These are phyloP conservation scores for Lachnellula subtilissima DNA, from an alignment of 2,329 filamentous ascomycete genomes.

Conservation along the genomic window DNA sequence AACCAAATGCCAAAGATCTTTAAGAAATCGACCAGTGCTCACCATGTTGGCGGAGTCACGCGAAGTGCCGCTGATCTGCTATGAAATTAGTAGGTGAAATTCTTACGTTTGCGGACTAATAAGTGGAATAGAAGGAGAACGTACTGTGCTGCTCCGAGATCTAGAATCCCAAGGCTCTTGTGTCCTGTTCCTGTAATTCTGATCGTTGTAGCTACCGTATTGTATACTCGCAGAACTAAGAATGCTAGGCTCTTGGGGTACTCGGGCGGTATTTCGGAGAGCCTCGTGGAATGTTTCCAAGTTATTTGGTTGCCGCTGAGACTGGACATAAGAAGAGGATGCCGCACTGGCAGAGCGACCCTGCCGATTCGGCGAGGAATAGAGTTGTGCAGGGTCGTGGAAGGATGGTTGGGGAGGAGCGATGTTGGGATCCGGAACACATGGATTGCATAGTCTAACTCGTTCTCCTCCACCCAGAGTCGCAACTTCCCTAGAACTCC, in stretches of 20 bases:
- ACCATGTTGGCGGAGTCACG: slow-evolving; percentile 6
- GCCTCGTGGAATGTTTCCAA: slow-evolving; percentile 7
- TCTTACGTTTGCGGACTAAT: background rate
- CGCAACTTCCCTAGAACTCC: slow-evolving; percentile 18
- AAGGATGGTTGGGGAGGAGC: slow-evolving; percentile 41
- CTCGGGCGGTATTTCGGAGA: background rate
- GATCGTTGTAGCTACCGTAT: slow-evolving; percentile 4
- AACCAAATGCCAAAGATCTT: background rate
- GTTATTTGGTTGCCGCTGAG: background rate
- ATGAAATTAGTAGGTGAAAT: background rate
- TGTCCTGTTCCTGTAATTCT: slow-evolving; percentile 8
- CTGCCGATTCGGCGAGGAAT: slow-evolving; percentile 8
- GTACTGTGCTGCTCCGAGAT: slow-evolving; percentile 27
- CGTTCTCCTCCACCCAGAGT: slow-evolving; percentile 58
- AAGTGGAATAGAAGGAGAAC: slow-evolving; percentile 1
- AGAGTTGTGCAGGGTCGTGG: slow-evolving; percentile 4
- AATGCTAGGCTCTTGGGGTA: slow-evolving; percentile 9
- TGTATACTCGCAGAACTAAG: slow-evolving; percentile 1
- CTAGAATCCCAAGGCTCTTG: slow-evolving; percentile 14
- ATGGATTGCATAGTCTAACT: slow-evolving; percentile 68
- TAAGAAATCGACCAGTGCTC: background rate
- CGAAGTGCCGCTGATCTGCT: slow-evolving; percentile 5
- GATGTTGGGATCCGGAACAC: slow-evolving; percentile 64
- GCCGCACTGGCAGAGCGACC: slow-evolving; percentile 19
- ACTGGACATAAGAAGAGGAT: slow-evolving; percentile 3